Evolutionary conservation across 768 basidiomycete species (phyloP), one percentile per base, ranked within the genome.

Genomic region (Dendrothele bispora): DNA sequence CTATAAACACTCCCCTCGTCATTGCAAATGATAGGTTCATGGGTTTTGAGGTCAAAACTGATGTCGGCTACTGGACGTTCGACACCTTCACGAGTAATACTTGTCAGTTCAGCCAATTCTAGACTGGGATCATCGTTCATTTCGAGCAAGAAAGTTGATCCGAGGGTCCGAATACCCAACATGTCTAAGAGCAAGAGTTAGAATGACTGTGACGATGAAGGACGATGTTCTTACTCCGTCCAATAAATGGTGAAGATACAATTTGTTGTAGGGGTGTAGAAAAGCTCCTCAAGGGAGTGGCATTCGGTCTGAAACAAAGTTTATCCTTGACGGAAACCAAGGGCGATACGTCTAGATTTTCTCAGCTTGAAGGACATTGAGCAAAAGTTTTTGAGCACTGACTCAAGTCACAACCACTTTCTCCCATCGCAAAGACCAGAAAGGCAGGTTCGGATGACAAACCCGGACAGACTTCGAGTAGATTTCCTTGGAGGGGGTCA

Each of bases 251-350:
- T 3, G 72, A 67, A n/a, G 72, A 57, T 5, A 66, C 62, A 39
- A 90, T 68, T 54, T 91, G 88, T 43, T 73, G 71, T 43, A 91
- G 86, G 11, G 88, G 86, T 2, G 87, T 88, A 17, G 75, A 64
- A 50, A 88, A 88, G 2, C 66, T 64, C 50, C 67, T 66, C 5
- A 69, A 59, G 4, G 82, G 69, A 4, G 53, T 64, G 2, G 69
- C 69, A 34, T 60, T 61, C 2, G 83, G 75, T 32, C 61, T 72
- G 37, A 74, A 21, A 56, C 38, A 15, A 69, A 52, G 6, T 6
- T 60, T 54, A 21, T 53, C 56, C 36, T 55, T 59, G 32, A 64
- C 51, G 27, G 54, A 62, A n/a, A 54, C 44, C 11, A 77, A 66
- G 1, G 61, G 67, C 1, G 80, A 82, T 6, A 85, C 58, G 55